A percentile compares a stretch with the other conserved stretches of the same genome.
These are phyloP conservation scores for Plantago rigida DNA, from an alignment of 305 asterid genomes.

Conservation along the genomic window DNA sequence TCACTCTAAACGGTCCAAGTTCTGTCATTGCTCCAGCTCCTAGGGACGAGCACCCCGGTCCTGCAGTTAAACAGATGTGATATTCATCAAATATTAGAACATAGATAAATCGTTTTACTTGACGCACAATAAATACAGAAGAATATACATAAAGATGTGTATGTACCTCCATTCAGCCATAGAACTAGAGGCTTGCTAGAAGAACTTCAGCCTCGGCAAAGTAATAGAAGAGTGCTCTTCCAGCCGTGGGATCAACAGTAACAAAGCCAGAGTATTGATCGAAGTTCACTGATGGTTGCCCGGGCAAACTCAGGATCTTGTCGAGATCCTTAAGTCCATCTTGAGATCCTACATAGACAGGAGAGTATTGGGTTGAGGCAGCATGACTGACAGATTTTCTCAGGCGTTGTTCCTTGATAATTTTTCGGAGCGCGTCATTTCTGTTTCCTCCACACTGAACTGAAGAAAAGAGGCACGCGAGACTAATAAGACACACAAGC, in stretches of 20 bases:
- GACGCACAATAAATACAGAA: too few relatives aligned
- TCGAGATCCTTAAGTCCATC: slow-evolving; percentile 32
- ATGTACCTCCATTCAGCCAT: slow-evolving; percentile 44
- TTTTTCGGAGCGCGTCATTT: slow-evolving; percentile 17
- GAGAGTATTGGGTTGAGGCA: slow-evolving; percentile 5
- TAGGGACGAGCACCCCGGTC: slow-evolving; percentile 53
- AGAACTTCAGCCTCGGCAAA: slow-evolving; percentile 30
- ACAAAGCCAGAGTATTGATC: slow-evolving; percentile 38
- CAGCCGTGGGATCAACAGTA: slow-evolving; percentile 31
- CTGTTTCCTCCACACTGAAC: slow-evolving; percentile 23
- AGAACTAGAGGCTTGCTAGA: slow-evolving; percentile 39
- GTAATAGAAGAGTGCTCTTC: slow-evolving; percentile 38
- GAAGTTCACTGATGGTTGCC: slow-evolving; percentile 36
- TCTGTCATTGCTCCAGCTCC: slow-evolving; percentile 40
- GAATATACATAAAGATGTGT: too few relatives aligned
- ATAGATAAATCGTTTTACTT: too few relatives aligned
- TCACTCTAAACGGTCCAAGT: slow-evolving; percentile 38
- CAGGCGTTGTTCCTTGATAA: slow-evolving; percentile 14
- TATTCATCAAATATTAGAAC: too few relatives aligned
- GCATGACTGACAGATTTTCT: neutral
- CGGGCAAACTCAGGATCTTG: slow-evolving; percentile 31
- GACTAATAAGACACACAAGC: slow-evolving; percentile 4
- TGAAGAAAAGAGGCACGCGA: slow-evolving; percentile 15
- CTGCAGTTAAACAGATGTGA: slow-evolving; percentile 15
- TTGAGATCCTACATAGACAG: slow-evolving; percentile 25